Evolutionary conservation across 345 rosid species (phyloP), one percentile per base, ranked within the genome.

Genomic region (Physaria fendleri): DNA sequence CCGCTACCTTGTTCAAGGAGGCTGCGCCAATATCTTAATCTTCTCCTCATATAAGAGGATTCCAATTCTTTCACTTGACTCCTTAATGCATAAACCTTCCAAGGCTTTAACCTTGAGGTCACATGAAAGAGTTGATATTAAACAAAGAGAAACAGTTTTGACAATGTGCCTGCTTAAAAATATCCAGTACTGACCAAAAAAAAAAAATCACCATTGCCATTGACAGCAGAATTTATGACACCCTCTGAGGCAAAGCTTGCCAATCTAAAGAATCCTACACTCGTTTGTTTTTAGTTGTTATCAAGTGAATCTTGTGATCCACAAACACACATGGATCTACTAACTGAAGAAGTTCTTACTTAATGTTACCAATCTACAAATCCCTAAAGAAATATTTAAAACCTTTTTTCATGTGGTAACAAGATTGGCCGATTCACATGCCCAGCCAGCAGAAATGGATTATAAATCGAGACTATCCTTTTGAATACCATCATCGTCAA

Each of bases 51-150:
- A 67, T 76, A 71, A 74, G 79, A 79, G 24, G 75, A 60, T 61
- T 52, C 71, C 65, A 75, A 23, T 54, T 62, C 44, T 66, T 69
- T 59, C 75, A 71, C 75, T 72, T 28, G 74, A 73, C 71, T 81
- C 96, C 78, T 85, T 82, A 18, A 73, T 41, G 47, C 77, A 77
- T 49, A 80, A 78, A 49, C 68, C 70, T 74, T 85, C 95, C 59
- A 80, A 72, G 58, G 90, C 85, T 68, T 47, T 76, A 16, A 77
- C 85, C 98, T 88, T 63, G 71, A 68, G 33, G 75, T 42, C 45
- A 62, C 10, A 51, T 13, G 61, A 5, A 15, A 24, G 25, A 18
- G 25, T n/a, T n/a, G 28, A 11, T 43, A 27, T 61, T 27, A 20
- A 6, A 18, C 35, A 14, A 2, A 15, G 30, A 28, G 54, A 39